Evolutionary conservation across 345 rosid genomes (phyloP).

Genomic region (Brassica juncea): DNA sequence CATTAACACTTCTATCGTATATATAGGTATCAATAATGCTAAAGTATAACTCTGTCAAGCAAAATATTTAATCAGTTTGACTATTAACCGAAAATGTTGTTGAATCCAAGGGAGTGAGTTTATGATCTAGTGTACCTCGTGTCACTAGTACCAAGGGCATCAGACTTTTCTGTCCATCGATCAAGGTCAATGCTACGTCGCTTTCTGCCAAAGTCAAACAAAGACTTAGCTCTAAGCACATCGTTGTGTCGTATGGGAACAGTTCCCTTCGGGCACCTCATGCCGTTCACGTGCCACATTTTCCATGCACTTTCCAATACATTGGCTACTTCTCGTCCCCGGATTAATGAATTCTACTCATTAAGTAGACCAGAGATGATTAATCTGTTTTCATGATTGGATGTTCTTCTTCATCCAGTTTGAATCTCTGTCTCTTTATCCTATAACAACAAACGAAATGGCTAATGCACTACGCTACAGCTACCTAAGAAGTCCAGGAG

Average conservation of each 20-base stretch:
- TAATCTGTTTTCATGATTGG: neutral
- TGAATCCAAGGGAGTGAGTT: neutral
- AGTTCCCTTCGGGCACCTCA: conserved; percentile 83
- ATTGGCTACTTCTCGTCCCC: conserved; percentile 3
- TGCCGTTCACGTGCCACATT: conserved; percentile 87
- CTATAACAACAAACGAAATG: conserved; percentile 93
- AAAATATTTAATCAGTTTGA: no score
- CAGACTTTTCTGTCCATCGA: conserved; percentile 65
- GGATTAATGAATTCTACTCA: neutral
- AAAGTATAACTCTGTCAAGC: no score
- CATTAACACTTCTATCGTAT: neutral
- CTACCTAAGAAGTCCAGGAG: conserved; percentile 87
- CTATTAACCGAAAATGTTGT: neutral
- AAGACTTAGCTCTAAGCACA: conserved; percentile 86
- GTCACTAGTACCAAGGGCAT: conserved; percentile 70
- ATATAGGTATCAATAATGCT: no score
- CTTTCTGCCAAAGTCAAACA: conserved; percentile 83
- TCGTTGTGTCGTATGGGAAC: conserved; percentile 93
- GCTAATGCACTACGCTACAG: conserved; percentile 61
- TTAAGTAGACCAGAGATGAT: neutral
- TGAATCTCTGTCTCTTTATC: neutral
- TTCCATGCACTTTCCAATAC: conserved; percentile 57
- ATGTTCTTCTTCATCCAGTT: neutral
- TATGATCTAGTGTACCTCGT: conserved; percentile 55
- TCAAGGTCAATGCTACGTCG: conserved; percentile 21